Base-by-base conservation (phyloP, 495 filamentous ascomycete genomes). In the Tetracladium marchalianum region DNA sequence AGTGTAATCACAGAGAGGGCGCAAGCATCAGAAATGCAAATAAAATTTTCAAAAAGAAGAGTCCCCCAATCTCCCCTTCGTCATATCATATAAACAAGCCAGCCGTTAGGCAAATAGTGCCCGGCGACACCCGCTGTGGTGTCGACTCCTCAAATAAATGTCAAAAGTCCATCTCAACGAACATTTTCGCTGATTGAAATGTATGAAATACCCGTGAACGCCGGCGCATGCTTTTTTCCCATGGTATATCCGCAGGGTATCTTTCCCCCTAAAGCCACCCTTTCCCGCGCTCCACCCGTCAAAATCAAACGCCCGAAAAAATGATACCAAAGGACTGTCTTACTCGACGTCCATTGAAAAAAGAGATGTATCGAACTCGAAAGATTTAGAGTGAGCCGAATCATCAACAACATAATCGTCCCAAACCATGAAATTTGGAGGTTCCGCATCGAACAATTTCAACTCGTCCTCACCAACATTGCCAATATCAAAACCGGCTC, bases 291-390 rank as follows among this genome's bases (percentile, higher is more conserved):
- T 6, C 22, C 40, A 40, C 16, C 16, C 15, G 39, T 11, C 18
- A 41, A 41, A 11, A 16, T 8, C 13, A 31, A 57, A 51, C 48
- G 31, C 34, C 44, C 39, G 18, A 44, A 49, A 43, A 49, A 43
- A 16, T 13, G 1, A 36, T 39, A 45, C 11, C n/a, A 41, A 39
- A 4, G 4, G 12, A 31, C 11, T 31, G 13, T 10, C 43, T 53
- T 44, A 68, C 36, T 55, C 53, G 22, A 58, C 50, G n/a, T 70
- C 66, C 50, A 70, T 53, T 13, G 60, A 66, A 50, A 65, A 75
- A 7, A 65, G 45, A 24, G 63, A 65, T 18, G 52, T 57, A 40
- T 73, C 68, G 35, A 72, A 59, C 34, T 49, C 19, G 40, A 68
- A 69, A 2, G 67, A 62, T 48, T 72, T 67, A 7, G 59, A 52